Evolutionary conservation across 2,329 filamentous ascomycete genomes (phyloP), one percentile per base, ranked within the genome.

Genomic region (Aspergillus bombycis): DNA sequence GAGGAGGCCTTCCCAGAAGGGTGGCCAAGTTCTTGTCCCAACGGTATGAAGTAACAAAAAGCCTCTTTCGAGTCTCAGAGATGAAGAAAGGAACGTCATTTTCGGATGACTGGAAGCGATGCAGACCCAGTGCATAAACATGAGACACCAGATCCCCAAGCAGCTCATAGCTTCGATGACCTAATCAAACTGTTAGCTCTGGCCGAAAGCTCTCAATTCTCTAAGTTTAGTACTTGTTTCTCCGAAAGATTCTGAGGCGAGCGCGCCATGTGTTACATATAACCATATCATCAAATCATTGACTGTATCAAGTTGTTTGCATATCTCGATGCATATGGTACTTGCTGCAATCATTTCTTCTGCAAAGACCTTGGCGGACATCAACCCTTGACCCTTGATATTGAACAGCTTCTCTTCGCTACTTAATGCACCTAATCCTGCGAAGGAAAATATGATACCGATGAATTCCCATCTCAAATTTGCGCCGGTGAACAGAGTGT

Each of bases 1-100:
- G 62, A 38, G 57, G 62, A 14, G 62, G 62, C 23, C 62, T 41
- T 4, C 57, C 62, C 9, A 63, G 21, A 19, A 62, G 52, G 21
- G 57, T 62, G 4, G 61, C 61, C 5, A 56, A n/a, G 11, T 52
- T 52, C 32, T 62, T 62, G 43, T 62, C 61, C 4, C 56, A 46
- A 21, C 61, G 61, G 38, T 43, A 58, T 12, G 19, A 11, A 23
- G 52, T 32, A 10, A 30, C 38, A 9, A 62, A 48, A 19, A 62
- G 21, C 23, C 61, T 36, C 26, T 62, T 59, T 12, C 61, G 50
- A 6, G 61, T 59, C 38, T 62, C 61, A 4, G 61, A 45, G n/a
- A 62, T 38, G 28, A 59, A 62, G 16, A 62, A 59, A 4, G 61
- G 61, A 8, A 53, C 19, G 2, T 59, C 34, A 16, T 19, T 26